Conservation (phyloP, 2,329 filamentous ascomycete genomes). For the Xylaria sp. region DNA sequence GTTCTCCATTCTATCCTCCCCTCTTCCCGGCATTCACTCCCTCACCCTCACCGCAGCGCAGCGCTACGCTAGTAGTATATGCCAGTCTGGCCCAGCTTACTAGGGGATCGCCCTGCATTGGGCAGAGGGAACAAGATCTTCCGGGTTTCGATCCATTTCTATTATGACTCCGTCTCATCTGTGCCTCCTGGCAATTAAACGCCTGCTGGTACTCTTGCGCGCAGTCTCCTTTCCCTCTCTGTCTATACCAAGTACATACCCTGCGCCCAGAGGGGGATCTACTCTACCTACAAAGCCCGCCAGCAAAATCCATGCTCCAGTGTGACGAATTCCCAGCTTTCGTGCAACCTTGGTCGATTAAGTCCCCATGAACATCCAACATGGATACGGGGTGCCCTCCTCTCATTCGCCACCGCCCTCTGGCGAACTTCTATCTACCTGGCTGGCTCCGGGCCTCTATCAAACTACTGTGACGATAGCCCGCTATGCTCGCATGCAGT, state of each 20-base stretch:
- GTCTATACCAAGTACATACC: constrained; percentile 31
- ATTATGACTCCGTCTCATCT: constrained; percentile 29
- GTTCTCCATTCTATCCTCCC: background rate
- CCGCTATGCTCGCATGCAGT: constrained; percentile 40
- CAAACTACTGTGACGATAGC: constrained; percentile 34
- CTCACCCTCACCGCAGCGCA: background rate
- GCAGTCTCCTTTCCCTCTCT: background rate
- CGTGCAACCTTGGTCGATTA: constrained; percentile 26
- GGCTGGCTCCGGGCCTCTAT: constrained; percentile 26
- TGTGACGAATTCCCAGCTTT: constrained; percentile 29
- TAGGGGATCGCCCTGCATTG: constrained; percentile 43
- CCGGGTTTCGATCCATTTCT: constrained; percentile 42
- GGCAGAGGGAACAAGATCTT: constrained; percentile 44
- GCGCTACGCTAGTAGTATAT: constrained; percentile 27
- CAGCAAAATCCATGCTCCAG: constrained; percentile 26
- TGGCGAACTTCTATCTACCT: constrained; percentile 25
- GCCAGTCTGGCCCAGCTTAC: constrained; percentile 31
- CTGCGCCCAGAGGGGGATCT: constrained; percentile 37
- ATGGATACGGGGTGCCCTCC: constrained; percentile 7
- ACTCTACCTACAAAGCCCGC: constrained; percentile 40
- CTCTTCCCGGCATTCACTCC: constrained; percentile 7
- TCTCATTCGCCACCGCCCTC: constrained; percentile 31
- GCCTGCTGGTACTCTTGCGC: constrained; percentile 9
- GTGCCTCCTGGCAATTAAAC: constrained; percentile 30
- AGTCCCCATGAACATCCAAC: constrained; percentile 21